phyloP scores from a whole-genome alignment of 2,329 filamentous ascomycete species.

The Colletotrichum horii region DNA sequence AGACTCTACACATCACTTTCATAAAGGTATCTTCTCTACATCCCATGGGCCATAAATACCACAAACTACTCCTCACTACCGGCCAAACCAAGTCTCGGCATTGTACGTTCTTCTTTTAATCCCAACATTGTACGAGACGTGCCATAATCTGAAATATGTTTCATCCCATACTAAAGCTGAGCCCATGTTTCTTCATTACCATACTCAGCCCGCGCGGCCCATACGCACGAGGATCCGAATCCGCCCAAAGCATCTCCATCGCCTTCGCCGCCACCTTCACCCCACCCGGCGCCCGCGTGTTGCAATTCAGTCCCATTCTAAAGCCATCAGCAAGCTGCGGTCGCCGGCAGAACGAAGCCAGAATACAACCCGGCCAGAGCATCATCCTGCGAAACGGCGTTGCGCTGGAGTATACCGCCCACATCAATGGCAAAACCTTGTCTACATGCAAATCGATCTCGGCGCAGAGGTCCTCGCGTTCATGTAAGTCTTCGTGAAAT shows the following conservation, averaged over 20 bases:
- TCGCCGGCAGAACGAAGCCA: not conserved
- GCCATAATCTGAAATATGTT: fast-evolving
- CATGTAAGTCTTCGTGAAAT: not conserved
- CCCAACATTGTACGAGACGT: not conserved
- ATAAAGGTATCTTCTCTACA: too few relatives aligned
- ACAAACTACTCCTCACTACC: too few relatives aligned
- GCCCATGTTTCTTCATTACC: not conserved
- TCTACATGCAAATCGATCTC: not conserved
- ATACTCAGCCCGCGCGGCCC: not conserved
- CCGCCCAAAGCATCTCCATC: not conserved
- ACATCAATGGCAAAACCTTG: not conserved
- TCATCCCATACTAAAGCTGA: not conserved
- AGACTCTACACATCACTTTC: too few relatives aligned
- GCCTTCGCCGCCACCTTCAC: not conserved
- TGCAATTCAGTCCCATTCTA: not conserved
- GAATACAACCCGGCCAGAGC: not conserved
- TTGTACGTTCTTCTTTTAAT: fast-evolving
- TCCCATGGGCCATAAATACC: too few relatives aligned
- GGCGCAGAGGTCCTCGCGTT: not conserved
- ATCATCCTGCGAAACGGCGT: not conserved
- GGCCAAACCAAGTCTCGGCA: fast-evolving
- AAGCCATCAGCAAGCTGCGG: not conserved
- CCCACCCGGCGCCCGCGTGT: not conserved
- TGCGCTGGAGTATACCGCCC: not conserved
- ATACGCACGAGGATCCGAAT: not conserved